Base-by-base conservation (phyloP, 352 stramenopile species). In the Halophytophthora batemanensis region DNA sequence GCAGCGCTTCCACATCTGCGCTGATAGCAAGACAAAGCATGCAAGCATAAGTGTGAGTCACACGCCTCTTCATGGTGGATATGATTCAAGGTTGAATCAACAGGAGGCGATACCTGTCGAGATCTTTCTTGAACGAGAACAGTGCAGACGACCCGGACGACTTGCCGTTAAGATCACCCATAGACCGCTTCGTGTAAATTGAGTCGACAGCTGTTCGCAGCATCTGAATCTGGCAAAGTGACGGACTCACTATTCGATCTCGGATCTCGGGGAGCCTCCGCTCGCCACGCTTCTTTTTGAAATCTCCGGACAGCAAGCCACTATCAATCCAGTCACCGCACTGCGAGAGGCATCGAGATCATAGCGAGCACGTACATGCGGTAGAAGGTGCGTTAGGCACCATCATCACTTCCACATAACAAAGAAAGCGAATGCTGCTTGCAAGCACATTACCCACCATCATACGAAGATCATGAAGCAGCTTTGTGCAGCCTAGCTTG, bases 51-150 rank as follows among this genome's bases (percentile, higher is more conserved):
- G 14, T 15, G 40, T 56, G 59, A 50, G 34, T 48, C 39, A 42
- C n/a, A 14, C 17, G 2, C 6, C 8, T 22, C 17, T 22, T 12
- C 34, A 28, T 46, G 39, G 12, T 18, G 15, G 7, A 45, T 5
- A 13, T 8, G 36, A 43, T 37, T 42, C n/a, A n/a, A n/a, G n/a
- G n/a, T n/a, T n/a, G n/a, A n/a, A n/a, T n/a, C n/a, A n/a, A n/a
- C n/a, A n/a, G n/a, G n/a, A n/a, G n/a, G n/a, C n/a, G n/a, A n/a
- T 67, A 87, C 76, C 71, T 82, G 47, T 88, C 82, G 1, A 96
- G 59, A 22, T 93, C 86, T n/a, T 85, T 77, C 53, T 89, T 88
- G 45, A 81, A 78, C 3, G 83, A 81, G 43, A 93, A 79, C 5
- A 86, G 12, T 13, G 47, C 50, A 14, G 61, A 68, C 22, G 63